Evolutionary conservation across 2,329 filamentous ascomycete species (phyloP).

Genomic region (Didymella glomerata): DNA sequence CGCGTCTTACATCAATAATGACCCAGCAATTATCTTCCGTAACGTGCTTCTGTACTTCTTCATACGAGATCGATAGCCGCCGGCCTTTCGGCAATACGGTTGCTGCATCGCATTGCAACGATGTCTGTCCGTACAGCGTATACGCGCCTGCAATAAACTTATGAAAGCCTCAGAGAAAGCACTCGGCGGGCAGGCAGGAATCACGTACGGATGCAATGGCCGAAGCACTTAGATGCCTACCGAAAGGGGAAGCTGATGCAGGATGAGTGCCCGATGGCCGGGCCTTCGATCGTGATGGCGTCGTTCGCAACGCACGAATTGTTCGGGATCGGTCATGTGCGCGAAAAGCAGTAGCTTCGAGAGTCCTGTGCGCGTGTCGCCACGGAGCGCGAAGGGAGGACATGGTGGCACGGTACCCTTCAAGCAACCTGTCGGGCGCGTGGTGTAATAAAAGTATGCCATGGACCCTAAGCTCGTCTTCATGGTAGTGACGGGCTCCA

Average conservation of each 20-base stretch:
- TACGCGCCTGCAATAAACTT: conserved; percentile 3
- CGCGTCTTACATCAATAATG: conserved; percentile 3
- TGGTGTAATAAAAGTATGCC: background rate
- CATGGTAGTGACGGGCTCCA: background rate
- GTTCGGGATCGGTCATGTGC: background rate
- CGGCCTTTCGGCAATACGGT: background rate
- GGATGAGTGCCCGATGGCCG: background rate
- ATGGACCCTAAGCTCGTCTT: background rate
- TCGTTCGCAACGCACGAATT: background rate
- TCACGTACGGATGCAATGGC: conserved; percentile 3
- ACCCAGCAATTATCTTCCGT: conserved; percentile 11
- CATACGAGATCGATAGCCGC: background rate
- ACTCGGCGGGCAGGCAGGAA: no score
- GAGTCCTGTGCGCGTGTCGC: background rate
- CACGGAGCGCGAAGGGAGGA: background rate
- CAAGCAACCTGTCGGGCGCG: background rate
- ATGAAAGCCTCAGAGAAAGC: background rate
- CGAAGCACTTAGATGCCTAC: background rate
- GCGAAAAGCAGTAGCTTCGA: background rate
- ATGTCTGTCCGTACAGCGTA: conserved; percentile 4
- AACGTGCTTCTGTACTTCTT: conserved; percentile 10
- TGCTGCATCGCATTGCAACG: conserved; percentile 9
- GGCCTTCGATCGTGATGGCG: background rate
- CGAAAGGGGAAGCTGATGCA: background rate
- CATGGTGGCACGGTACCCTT: background rate